Evolutionary conservation across 1,139 yeast genomes (phyloP).

Genomic region (Neolecta irregularis): DNA sequence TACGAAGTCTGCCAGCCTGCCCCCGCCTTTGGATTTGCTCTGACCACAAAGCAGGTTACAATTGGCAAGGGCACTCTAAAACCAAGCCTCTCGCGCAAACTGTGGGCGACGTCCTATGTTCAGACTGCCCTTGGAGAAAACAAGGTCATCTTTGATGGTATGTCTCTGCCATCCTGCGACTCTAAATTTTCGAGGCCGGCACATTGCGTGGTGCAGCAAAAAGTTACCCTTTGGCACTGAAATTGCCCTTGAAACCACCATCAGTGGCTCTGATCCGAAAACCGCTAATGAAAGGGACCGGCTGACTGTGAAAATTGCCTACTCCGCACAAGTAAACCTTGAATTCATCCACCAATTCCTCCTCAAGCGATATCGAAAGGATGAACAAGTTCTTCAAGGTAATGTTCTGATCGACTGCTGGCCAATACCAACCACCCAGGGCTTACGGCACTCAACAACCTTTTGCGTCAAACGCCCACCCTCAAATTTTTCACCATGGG

Average conservation of each 20-base stretch:
- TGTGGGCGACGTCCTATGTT: constrained; percentile 9
- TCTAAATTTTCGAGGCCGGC: constrained; percentile 9
- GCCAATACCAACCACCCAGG: too few relatives aligned
- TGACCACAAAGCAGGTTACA: too few relatives aligned
- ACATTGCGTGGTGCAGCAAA: constrained; percentile 12
- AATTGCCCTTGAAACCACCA: constrained; percentile 8
- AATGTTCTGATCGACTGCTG: too few relatives aligned
- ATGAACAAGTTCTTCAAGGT: constrained; percentile 12
- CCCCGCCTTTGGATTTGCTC: too few relatives aligned
- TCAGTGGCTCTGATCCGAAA: constrained; percentile 7
- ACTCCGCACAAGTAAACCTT: constrained; percentile 12
- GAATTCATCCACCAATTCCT: constrained; percentile 12
- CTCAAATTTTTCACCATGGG: constrained; percentile 11
- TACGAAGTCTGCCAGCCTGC: too few relatives aligned
- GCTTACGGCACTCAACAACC: constrained; percentile 14
- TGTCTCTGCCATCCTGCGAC: not conserved
- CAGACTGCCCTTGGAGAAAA: constrained; percentile 10
- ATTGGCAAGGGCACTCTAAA: too few relatives aligned
- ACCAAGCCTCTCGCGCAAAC: too few relatives aligned
- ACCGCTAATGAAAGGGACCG: constrained; percentile 10
- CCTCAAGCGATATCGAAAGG: constrained; percentile 10
- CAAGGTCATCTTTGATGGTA: constrained; percentile 12
- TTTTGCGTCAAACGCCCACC: constrained; percentile 12
- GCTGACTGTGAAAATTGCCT: too few relatives aligned
- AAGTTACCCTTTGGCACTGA: constrained; percentile 11